Conservation (phyloP, 768 basidiomycete species). For the Pleurotus citrinopileatus region DNA sequence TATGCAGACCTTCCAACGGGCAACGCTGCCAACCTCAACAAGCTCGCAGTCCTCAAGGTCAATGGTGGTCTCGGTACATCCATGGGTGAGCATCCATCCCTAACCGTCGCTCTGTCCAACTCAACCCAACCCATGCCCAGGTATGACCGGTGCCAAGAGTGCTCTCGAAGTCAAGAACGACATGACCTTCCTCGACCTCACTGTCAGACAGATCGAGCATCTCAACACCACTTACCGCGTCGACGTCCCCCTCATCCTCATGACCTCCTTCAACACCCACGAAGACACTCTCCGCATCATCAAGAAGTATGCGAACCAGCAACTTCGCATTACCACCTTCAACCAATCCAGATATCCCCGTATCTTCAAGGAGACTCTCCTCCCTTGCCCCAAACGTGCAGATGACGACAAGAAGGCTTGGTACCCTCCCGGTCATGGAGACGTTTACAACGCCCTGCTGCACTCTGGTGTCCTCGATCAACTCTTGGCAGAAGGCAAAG, state of each 20-base stretch:
- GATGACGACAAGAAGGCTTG: conserved; percentile 87
- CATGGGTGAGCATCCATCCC: conserved; percentile 56
- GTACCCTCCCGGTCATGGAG: conserved; percentile 98
- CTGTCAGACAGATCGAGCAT: conserved; percentile 93
- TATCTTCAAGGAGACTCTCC: conserved; percentile 84
- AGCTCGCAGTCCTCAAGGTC: conserved; percentile 93
- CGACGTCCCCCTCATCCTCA: conserved; percentile 95
- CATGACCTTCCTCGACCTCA: conserved; percentile 96
- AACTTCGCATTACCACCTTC: conserved; percentile 89
- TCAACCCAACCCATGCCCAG: conserved; percentile 35
- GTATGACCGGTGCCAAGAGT: conserved; percentile 85
- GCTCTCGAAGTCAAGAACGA: conserved; percentile 96
- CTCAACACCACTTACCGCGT: conserved; percentile 81
- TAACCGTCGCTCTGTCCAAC: neutral
- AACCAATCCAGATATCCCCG: conserved; percentile 95
- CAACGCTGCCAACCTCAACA: conserved; percentile 73
- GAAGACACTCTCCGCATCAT: conserved; percentile 95
- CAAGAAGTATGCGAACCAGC: conserved; percentile 95
- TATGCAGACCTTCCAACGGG: conserved; percentile 68
- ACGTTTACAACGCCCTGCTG: conserved; percentile 88
- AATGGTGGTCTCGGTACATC: conserved; percentile 93
- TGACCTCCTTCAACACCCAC: conserved; percentile 99
- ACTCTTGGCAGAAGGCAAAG: conserved; percentile 87
- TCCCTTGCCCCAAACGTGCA: conserved; percentile 77
- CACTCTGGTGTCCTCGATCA: conserved; percentile 92